Evolutionary conservation across 2,329 filamentous ascomycete genomes (phyloP), one percentile per base, ranked within the genome.

Genomic region (Aspergillus arachidicola): DNA sequence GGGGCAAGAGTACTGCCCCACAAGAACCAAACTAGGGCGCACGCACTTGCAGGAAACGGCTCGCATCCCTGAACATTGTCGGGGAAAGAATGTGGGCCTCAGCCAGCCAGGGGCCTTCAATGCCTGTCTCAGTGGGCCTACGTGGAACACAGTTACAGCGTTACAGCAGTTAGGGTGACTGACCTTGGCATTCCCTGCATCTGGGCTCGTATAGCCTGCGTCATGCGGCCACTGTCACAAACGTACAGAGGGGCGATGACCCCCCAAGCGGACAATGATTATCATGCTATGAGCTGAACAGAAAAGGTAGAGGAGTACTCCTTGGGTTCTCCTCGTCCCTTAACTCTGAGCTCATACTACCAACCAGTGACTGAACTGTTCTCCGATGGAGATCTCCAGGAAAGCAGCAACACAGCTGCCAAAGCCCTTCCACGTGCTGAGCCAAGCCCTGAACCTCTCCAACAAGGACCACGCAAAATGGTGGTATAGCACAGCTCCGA

Each of bases 401-500:
- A 26, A 38, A 38, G 6, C 30, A 19, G 10, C 53, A 38, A 12
- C 32, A 38, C 23, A 45, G 36, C 43, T 48, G n/a, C 28, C 51
- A 28, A 32, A 55, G 51, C 59, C 43, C 12, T 57, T 59, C 50
- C 32, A 36, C 9, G 21, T 55, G 4, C 60, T 62, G 21, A 62
- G 56, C 30, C 6, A 48, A 30, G 30, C 28, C 53, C 34, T 59
- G 38, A 46, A 53, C 28, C 51, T 60, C 26, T 30, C 59, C 2
- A 51, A 23, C 10, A 16, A 41, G 23, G 59, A 66, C 60, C 53
- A 66, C 14, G 34, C 9, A 11, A 41, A 58, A 32, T 66, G 64
- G 64, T 66, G 64, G 64, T 57, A 62, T 28, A 62, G 63, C 45
- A 60, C 60, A 1, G 64, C 51, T 7, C 64, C 62, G 2, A 64